Evolutionary conservation across 164 flowering plant species (phyloP).

Genomic region (Akebia trifoliata): DNA sequence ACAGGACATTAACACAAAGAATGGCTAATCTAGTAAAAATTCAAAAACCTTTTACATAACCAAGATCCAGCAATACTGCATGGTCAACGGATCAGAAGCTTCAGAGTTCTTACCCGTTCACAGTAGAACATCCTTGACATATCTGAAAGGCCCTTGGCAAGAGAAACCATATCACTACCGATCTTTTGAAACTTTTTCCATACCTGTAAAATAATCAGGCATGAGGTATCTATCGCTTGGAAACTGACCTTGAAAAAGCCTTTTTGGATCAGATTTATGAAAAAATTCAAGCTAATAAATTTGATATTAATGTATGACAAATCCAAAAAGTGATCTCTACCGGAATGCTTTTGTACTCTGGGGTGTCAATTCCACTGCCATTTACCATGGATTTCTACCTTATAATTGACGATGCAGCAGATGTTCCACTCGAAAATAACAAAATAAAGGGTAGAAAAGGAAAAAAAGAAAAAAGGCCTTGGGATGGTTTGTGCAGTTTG

Average conservation of each 20-base stretch:
- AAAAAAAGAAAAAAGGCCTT: too few species aligned
- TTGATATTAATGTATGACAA: too few species aligned
- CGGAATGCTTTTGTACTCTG: too few species aligned
- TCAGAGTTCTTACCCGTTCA: slow-evolving; percentile 34
- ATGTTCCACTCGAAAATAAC: too few species aligned
- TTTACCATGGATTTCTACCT: too few species aligned
- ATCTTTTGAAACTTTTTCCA: slow-evolving; percentile 55
- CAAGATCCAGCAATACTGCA: neutral
- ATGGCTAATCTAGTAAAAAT: neutral
- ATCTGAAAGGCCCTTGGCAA: slow-evolving; percentile 57
- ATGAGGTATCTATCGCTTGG: neutral
- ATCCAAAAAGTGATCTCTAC: too few species aligned
- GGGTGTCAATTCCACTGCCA: too few species aligned
- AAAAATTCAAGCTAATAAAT: neutral
- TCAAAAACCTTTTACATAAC: neutral
- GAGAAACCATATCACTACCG: slow-evolving; percentile 55
- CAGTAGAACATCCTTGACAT: slow-evolving; percentile 35
- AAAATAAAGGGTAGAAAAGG: too few species aligned
- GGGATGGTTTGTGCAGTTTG: too few species aligned
- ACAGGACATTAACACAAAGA: neutral
- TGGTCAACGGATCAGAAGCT: neutral
- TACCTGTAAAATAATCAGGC: slow-evolving; percentile 35
- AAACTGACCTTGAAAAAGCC: neutral
- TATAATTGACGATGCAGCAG: too few species aligned
- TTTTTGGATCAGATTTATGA: neutral